Evolutionary conservation across 164 flowering plant genomes (phyloP).

Genomic region (Stephania yunnanensis): DNA sequence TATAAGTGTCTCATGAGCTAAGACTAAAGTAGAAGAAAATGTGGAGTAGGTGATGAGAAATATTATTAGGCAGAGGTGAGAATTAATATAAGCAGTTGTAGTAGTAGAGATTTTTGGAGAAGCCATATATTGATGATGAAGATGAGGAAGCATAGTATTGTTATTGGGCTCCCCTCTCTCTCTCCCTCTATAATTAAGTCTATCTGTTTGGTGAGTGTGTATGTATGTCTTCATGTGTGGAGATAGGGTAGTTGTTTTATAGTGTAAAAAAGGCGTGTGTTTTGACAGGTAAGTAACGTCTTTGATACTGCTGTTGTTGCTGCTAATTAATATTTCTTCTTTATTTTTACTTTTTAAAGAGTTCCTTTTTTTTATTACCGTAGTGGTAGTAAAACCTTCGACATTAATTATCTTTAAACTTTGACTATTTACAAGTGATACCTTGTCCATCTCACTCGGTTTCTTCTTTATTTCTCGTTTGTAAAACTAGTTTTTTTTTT

Average conservation of each 20-base stretch:
- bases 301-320: background rate
- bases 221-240: background rate
- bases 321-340: background rate
- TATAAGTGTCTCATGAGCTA: background rate
- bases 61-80: background rate
- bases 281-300: slow-evolving; percentile 6
- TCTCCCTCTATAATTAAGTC: slow-evolving; percentile 6
- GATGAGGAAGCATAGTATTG: background rate
- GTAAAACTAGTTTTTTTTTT: too few relatives aligned
- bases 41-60: background rate
- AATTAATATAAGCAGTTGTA: background rate
- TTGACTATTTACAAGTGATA: too few relatives aligned
- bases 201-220: background rate
- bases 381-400: too few relatives aligned
- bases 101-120: slow-evolving; percentile 2
- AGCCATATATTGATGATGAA: slow-evolving; percentile 3
- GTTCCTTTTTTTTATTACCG: too few relatives aligned
- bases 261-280: background rate
- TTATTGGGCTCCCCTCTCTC: slow-evolving; percentile 1
- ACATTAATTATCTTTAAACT: too few relatives aligned
- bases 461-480: too few relatives aligned
- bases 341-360: too few relatives aligned
- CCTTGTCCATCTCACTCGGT: too few relatives aligned
- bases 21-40: background rate
- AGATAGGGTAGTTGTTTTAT: background rate